A percentile compares a stretch with the other conserved stretches of the same genome.
phyloP scores from a whole-genome alignment of 78 protist genomes.

The Neovahlkampfia damariscottae region DNA sequence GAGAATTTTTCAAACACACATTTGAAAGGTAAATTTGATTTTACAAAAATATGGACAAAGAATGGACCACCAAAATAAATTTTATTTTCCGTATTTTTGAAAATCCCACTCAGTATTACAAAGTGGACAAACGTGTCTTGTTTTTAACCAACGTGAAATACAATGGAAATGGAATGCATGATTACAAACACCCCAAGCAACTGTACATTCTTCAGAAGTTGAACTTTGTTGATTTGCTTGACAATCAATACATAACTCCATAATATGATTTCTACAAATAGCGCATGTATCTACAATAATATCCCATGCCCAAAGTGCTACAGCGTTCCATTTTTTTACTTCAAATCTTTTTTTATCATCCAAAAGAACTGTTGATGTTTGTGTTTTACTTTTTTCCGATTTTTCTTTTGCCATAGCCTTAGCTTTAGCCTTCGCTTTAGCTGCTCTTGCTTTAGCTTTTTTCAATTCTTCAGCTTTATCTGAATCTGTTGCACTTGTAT shows the following conservation, averaged over 20 bases:
- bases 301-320: slow-evolving; percentile 96
- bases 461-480: neutral
- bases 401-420: neutral
- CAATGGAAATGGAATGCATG: slow-evolving; percentile 97
- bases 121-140: slow-evolving; percentile 59
- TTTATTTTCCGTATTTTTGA: slow-evolving; percentile 56
- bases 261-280: slow-evolving; percentile 92
- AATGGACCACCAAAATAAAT: too few species aligned
- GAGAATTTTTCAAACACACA: too few species aligned
- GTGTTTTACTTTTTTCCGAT: neutral
- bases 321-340: slow-evolving; percentile 94
- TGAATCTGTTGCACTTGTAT: too few species aligned
- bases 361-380: neutral
- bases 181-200: slow-evolving; percentile 97
- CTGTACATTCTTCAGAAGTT: slow-evolving; percentile 87
- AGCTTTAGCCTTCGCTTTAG: neutral
- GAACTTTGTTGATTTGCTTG: slow-evolving; percentile 87
- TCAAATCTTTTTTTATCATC: slow-evolving; percentile 60
- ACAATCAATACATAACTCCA: slow-evolving; percentile 92
- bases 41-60: too few species aligned
- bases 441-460: neutral
- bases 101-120: slow-evolving; percentile 65
- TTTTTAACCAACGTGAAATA: slow-evolving; percentile 92
- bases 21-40: too few species aligned
- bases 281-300: slow-evolving; percentile 92